Evolutionary conservation across 257 asterid species (phyloP).

Genomic region (Solanum pennellii): DNA sequence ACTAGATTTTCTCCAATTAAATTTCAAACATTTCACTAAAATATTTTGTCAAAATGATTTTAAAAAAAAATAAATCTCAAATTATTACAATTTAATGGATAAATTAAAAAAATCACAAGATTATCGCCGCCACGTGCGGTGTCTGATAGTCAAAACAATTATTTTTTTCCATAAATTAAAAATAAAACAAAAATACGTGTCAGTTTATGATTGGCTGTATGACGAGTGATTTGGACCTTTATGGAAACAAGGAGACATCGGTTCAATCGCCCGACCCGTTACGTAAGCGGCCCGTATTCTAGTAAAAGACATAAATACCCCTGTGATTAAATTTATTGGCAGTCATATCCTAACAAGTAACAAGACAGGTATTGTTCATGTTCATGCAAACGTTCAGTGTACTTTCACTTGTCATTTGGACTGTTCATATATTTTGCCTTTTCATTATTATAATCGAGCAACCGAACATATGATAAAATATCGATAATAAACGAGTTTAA

Average conservation of each 20-base stretch:
- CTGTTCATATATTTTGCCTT: neutral
- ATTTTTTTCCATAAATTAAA: neutral
- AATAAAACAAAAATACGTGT: neutral
- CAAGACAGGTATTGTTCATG: neutral
- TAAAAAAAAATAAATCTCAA: neutral
- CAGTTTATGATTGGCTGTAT: neutral
- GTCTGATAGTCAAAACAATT: conserved; percentile 6
- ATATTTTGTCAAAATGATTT: too few species aligned
- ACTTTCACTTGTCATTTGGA: neutral
- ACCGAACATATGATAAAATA: neutral
- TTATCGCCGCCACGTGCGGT: conserved; percentile 38
- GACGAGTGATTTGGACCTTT: conserved; percentile 20
- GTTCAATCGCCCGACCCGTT: conserved; percentile 19
- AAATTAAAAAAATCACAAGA: neutral
- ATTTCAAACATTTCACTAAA: neutral
- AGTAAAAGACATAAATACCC: neutral
- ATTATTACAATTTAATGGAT: neutral
- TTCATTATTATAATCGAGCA: neutral
- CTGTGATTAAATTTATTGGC: neutral
- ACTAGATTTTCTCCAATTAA: neutral
- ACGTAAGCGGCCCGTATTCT: conserved; percentile 13
- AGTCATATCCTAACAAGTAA: neutral
- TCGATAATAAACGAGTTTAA: accelerated
- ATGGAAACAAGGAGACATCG: conserved; percentile 9
- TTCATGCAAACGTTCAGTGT: conserved; percentile 2